Base-by-base conservation (phyloP, 768 basidiomycete species). In the Russula abietina region DNA sequence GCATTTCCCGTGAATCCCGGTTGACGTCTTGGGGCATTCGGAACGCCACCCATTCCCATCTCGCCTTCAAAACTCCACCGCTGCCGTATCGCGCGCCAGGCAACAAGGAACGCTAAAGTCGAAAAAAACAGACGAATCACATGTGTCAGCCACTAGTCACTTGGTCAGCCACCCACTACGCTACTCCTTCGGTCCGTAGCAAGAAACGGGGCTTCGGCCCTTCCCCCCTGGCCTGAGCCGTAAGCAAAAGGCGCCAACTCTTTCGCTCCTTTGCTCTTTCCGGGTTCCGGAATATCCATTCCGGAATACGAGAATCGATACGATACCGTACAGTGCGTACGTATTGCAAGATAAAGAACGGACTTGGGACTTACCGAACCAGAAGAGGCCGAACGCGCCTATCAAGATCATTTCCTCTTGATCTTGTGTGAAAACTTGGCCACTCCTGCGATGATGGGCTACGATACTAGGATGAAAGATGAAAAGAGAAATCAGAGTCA, bases 361-460 rank as follows among this genome's bases (percentile, higher is more conserved):
- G 3, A 5, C 16, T 5, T 46, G 26, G 26, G 38, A 75, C 83
- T 71, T 71, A 90, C 90, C 88, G 55, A 91, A 76, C 87, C 88
- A 91, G 70, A 88, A 82, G 61, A 91, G 74, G 12, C 85, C 88
- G 60, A 91, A 79, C 3, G 86, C 84, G 6, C 77, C 84, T 64
- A 92, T 86, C 72, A 92, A 70, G 22, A 87, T 75, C 73, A 83
- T 79, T 69, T 92, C 88, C 70, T 90, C 88, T 68, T 92, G 90
- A 59, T 78, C 78, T 67, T 83, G 84, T 50, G 86, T 84, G 68
- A 92, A 72, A 64, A 86, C 71, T 55, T 80, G 80, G 16, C 85
- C 87, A 51, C 81, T 78, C 70, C 74, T 76, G 60, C 80, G 80
- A 68, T 90, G 83, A 70, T 91, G 88, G 74, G 86, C 78, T 50